These are phyloP conservation scores for Cichorium intybus DNA, from an alignment of 140 eudicot species.

Conservation along the genomic window DNA sequence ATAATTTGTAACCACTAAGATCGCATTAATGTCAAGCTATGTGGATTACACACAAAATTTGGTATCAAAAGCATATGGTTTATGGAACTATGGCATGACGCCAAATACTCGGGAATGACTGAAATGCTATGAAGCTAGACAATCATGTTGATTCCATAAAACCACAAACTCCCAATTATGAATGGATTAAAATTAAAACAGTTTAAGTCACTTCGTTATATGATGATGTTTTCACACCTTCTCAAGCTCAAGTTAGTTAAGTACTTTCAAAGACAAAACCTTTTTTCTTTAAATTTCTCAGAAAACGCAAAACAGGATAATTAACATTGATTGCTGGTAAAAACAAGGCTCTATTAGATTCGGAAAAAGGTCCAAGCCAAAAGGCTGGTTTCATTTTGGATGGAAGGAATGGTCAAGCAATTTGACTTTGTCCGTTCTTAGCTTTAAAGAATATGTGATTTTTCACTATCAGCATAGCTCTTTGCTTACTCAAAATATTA, in stretches of 20 bases:
- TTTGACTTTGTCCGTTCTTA: not conserved
- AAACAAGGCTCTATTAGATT: not conserved
- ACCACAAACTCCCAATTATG: not conserved
- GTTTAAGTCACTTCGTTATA: not conserved
- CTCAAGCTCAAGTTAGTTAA: constrained; percentile 3
- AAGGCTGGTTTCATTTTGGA: no score
- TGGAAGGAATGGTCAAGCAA: not conserved
- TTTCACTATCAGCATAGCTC: not conserved
- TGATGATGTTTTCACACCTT: not conserved
- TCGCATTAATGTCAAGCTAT: not conserved
- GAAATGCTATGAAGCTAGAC: not conserved
- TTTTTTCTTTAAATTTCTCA: not conserved
- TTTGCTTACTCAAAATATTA: not conserved
- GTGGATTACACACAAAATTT: not conserved
- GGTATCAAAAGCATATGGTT: not conserved
- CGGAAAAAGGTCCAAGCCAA: no score
- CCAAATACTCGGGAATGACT: no score
- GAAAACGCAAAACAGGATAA: not conserved
- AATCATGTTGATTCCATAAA: constrained; percentile 4
- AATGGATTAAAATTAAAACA: not conserved
- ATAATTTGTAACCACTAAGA: not conserved
- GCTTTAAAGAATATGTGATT: not conserved
- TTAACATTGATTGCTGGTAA: not conserved
- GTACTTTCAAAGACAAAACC: not conserved
- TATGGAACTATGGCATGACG: not conserved